Conservation (phyloP, 257 asterid species). For the Salvia splendens region DNA sequence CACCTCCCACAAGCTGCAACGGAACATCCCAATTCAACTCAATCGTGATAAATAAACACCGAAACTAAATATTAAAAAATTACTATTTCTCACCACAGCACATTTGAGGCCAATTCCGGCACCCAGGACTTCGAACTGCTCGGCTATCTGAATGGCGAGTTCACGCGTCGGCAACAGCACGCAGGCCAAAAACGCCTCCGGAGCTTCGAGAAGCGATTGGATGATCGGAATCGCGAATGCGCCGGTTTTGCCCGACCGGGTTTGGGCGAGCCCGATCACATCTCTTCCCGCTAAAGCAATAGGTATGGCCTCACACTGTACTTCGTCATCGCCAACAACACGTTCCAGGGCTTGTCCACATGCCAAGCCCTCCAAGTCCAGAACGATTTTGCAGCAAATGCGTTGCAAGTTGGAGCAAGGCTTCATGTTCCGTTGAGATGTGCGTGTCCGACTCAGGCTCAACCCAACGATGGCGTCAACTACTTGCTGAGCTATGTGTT, state of each 20-base stretch:
- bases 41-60: slow-evolving; percentile 6
- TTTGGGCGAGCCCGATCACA: slow-evolving; percentile 84
- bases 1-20: slow-evolving; percentile 87
- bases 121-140: slow-evolving; percentile 92
- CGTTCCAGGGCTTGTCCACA: slow-evolving; percentile 65
- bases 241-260: slow-evolving; percentile 95
- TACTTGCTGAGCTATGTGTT: slow-evolving; percentile 62
- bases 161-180: slow-evolving; percentile 91
- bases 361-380: slow-evolving; percentile 65
- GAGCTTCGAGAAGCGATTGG: slow-evolving; percentile 66
- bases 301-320: slow-evolving; percentile 69
- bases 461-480: slow-evolving; percentile 48
- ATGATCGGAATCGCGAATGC: slow-evolving; percentile 88
- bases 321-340: slow-evolving; percentile 46
- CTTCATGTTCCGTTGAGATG: slow-evolving; percentile 75
- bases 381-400: slow-evolving; percentile 23
- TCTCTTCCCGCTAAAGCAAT: slow-evolving; percentile 73
- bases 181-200: slow-evolving; percentile 80
- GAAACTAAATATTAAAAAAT: not conserved
- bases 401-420: slow-evolving; percentile 35
- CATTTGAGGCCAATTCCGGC: slow-evolving; percentile 70
- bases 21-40: slow-evolving; percentile 13
- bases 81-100: slow-evolving; percentile 54
- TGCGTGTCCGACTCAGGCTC: slow-evolving; percentile 76
- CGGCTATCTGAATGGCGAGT: slow-evolving; percentile 79